These are phyloP conservation scores for Tetrahymena malaccensis DNA, from an alignment of 73 alveolate genomes.

Conservation along the genomic window DNA sequence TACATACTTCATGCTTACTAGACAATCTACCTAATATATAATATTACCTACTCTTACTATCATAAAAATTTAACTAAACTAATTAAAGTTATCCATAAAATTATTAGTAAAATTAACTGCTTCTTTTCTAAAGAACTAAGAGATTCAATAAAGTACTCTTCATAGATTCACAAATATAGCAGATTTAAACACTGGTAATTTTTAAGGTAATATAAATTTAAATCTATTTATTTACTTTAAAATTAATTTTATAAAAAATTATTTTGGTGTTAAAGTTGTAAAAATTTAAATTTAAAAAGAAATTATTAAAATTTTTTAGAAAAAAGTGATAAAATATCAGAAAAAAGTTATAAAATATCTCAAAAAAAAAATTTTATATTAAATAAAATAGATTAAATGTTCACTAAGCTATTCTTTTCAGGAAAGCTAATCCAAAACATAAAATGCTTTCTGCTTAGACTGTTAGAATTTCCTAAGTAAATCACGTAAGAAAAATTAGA, in stretches of 20 bases:
- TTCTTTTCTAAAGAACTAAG: background rate
- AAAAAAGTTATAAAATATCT: too few relatives aligned
- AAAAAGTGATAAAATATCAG: too few relatives aligned
- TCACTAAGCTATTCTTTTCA: background rate
- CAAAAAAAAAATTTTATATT: background rate
- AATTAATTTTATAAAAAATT: too few relatives aligned
- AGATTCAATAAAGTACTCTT: background rate
- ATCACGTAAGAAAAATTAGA: background rate
- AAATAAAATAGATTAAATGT: background rate
- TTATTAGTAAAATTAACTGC: background rate
- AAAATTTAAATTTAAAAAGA: too few relatives aligned
- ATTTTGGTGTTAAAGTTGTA: too few relatives aligned
- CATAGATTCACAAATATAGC: background rate
- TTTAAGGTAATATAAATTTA: background rate
- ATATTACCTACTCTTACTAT: background rate
- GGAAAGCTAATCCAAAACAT: background rate
- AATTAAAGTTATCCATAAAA: background rate
- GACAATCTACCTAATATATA: background rate
- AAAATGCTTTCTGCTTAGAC: background rate
- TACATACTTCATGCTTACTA: background rate
- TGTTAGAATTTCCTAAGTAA: background rate
- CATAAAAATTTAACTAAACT: background rate
- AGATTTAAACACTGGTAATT: background rate
- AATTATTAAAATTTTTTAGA: too few relatives aligned
- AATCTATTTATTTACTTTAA: too few relatives aligned